Conservation (phyloP, 2,329 filamentous ascomycete species). For the Exophiala calicioides region DNA sequence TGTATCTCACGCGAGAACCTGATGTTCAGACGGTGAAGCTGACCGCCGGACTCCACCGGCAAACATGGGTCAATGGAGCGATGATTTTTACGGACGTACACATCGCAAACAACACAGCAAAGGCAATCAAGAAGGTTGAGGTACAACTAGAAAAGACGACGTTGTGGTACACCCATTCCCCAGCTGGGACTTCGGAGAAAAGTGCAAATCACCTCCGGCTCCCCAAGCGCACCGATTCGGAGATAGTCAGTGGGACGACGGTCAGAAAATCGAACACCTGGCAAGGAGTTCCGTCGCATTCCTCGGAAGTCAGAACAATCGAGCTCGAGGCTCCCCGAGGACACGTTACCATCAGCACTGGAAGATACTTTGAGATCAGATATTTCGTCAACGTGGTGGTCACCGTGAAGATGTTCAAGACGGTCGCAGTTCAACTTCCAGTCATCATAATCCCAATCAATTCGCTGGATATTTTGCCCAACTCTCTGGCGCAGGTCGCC, state of each 20-base stretch:
- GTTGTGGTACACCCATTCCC: conserved; percentile 39
- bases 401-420: conserved; percentile 48
- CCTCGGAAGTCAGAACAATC: conserved; percentile 23
- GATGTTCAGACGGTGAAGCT: conserved; percentile 48
- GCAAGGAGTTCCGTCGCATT: conserved; percentile 43
- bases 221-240: conserved; percentile 54
- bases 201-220: conserved; percentile 54
- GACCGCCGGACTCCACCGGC: conserved; percentile 57
- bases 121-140: conserved; percentile 52
- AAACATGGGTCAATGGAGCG: conserved; percentile 60
- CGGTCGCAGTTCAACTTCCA: conserved; percentile 56
- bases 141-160: conserved; percentile 50
- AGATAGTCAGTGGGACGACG: conserved; percentile 46
- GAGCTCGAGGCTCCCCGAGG: conserved; percentile 15
- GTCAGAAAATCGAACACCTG: conserved; percentile 50
- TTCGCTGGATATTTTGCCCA: conserved; percentile 58
- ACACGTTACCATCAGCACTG: conserved; percentile 35
- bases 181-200: conserved; percentile 51
- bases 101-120: conserved; percentile 51
- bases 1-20: conserved; percentile 46
- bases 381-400: conserved; percentile 56
- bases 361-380: conserved; percentile 58
- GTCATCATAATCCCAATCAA: conserved; percentile 61
- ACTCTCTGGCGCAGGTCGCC: conserved; percentile 53
- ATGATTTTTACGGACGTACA: conserved; percentile 58